Evolutionary conservation across 2,329 filamentous ascomycete genomes (phyloP), one percentile per base, ranked within the genome.

Genomic region (Ampelomyces quisqualis): DNA sequence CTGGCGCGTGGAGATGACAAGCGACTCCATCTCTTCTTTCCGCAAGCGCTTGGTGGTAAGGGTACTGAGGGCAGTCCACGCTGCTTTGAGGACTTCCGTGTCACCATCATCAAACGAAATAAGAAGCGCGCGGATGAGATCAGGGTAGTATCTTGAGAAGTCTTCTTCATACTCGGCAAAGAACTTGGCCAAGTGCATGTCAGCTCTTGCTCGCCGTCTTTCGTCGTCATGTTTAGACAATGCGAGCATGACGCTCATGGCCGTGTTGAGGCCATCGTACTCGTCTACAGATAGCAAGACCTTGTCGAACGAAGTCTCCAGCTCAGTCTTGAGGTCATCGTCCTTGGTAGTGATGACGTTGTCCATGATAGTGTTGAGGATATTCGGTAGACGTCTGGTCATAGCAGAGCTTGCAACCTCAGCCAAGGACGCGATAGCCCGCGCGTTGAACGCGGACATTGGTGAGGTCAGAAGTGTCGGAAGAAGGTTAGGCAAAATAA

Each of bases 1-100:
- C 68, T 94, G 87, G 44, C 91, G 79, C 2, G 91, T 95, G 0
- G 91, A 93, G 38, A 82, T 75, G 13, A 95, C 90, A 31, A 98
- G 77, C 1, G 86, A 83, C 64, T 98, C 94, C 93, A 98, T 97
- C 70, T 97, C 91, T 65, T 98, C 94, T 70, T 98, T 98, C 64
- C 85, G 85, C 47, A 98, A 79, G 57, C 83, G 85, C 67, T 90
- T 90, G 31, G 90, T 96, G 2, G 55, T 60, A 56, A 98, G 85
- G 43, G 88, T 87, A 56, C 75, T 89, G 44, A 98, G 79, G 5
- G 90, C 91, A 39, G 82, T 78, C 90, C 90, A 97, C 15, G 91
- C 83, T 30, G 88, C 80, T 73, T 94, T 94, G 60, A 97, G 86
- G 3, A 97, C 91, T 15, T 85, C 82, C 47, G 72, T 70, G 60